Conservation (phyloP, 257 asterid genomes). For the Euphrasia confusa region DNA sequence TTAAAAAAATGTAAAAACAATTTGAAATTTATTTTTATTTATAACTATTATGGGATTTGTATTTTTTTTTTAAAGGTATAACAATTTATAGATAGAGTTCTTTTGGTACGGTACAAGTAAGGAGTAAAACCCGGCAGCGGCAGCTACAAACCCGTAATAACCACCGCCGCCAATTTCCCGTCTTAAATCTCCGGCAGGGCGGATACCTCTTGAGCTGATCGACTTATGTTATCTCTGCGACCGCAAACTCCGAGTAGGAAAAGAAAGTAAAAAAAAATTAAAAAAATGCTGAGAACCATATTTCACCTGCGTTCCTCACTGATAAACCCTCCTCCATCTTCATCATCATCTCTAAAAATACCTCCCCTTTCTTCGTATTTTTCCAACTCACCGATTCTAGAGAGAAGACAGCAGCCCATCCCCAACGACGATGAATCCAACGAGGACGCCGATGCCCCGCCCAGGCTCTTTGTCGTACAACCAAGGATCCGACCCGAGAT, state of each 20-base stretch:
- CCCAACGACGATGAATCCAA: constrained; percentile 35
- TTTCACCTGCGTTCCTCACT: constrained; percentile 22
- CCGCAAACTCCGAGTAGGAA: not conserved
- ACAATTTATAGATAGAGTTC: too few relatives aligned
- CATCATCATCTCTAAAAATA: constrained; percentile 1
- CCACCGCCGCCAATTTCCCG: constrained; percentile 8
- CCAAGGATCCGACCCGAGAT: constrained; percentile 80
- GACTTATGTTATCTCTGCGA: constrained; percentile 4
- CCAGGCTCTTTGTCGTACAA: constrained; percentile 78
- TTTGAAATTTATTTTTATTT: too few relatives aligned
- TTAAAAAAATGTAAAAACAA: too few relatives aligned
- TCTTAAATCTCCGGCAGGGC: constrained; percentile 10
- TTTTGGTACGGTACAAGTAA: too few relatives aligned
- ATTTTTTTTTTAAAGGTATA: too few relatives aligned
- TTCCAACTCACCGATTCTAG: constrained; percentile 33
- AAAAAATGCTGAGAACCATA: constrained; percentile 31
- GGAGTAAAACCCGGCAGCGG: too few relatives aligned
- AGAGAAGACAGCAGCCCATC: constrained; percentile 27
- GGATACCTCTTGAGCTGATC: not conserved
- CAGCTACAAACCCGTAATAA: not conserved
- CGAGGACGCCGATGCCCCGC: constrained; percentile 49
- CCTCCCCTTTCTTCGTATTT: constrained; percentile 26
- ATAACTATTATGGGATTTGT: too few relatives aligned
- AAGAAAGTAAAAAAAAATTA: not conserved
- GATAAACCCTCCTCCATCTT: constrained; percentile 27